Base-by-base conservation (phyloP, 139 green algal species). In the Chlorella ohadii region DNA sequence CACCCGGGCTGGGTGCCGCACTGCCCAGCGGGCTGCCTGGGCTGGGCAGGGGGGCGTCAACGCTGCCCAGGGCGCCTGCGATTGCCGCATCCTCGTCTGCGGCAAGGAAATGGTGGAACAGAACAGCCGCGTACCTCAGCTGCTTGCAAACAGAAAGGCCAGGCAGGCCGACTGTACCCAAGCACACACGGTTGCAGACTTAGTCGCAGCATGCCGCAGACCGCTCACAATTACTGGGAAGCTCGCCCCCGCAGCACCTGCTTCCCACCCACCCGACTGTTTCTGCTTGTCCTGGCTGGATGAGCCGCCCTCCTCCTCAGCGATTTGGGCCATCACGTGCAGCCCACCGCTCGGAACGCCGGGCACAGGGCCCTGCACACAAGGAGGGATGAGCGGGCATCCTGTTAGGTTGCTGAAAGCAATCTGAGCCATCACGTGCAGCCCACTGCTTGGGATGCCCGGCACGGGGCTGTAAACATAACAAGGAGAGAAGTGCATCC, bases 351-450 rank as follows among this genome's bases (percentile, higher is more conserved):
- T n/a, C 11, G 34, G 20, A 0, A 38, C 68, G 0, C 68, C 68
- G 2, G 68, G 36, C 23, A 25, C 11, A 0, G 68, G 68, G 68
- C 23, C 41, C 65, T 27, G 65, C 65, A 15, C 25, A 4, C 6
- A 12, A 17, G 1, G n/a, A n/a, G n/a, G 39, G 56, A 33, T 1
- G 55, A n/a, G 1, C 55, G 19, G 28, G 31, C 71, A 6, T 22
- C 74, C 56, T 81, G 56, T 23, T 81, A n/a, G n/a, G n/a, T n/a
- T n/a, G n/a, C n/a, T n/a, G n/a, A n/a, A 56, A 12, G 34, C 36
- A 12, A 81, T 81, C 56, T 81, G 74, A 2, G 7, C 55, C 74
- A 80, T 67, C 19, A 55, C 55, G 4, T 68, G 25, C 31, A 47
- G 47, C 19, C 72, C 72, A 16, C 74, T 34, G 11, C 15, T n/a